phyloP scores from a whole-genome alignment of 2,329 filamentous ascomycete genomes.

The Hymenoscyphus scutula region DNA sequence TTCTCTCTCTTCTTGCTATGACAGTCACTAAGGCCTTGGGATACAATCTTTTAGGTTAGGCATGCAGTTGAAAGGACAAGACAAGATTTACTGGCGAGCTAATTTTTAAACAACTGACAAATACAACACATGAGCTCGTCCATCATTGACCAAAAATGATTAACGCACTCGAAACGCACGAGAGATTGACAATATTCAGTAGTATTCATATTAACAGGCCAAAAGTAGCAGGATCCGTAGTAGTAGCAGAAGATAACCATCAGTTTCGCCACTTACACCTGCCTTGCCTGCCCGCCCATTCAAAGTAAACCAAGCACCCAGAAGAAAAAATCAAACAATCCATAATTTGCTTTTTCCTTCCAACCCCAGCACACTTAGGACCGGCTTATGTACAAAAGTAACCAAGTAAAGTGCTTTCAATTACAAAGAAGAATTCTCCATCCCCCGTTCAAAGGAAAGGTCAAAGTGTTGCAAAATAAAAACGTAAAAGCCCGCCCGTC shows the following conservation, averaged over 20 bases:
- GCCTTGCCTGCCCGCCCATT: not conserved
- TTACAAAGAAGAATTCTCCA: not conserved
- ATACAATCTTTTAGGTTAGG: too few relatives aligned
- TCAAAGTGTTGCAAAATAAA: not conserved
- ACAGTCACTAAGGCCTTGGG: too few relatives aligned
- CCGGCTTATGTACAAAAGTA: not conserved
- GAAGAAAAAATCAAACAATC: not conserved
- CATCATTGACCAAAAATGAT: too few relatives aligned
- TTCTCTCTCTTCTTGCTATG: too few relatives aligned
- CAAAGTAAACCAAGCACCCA: not conserved
- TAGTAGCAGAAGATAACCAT: not conserved
- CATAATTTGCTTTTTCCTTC: not conserved
- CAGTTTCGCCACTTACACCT: not conserved
- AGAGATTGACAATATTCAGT: not conserved
- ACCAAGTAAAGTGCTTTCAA: slow-evolving; percentile 1
- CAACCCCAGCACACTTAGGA: not conserved
- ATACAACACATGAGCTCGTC: too few relatives aligned
- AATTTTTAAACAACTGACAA: too few relatives aligned
- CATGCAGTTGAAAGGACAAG: too few relatives aligned
- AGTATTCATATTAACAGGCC: not conserved
- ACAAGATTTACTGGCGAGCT: too few relatives aligned
- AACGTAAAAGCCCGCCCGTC: not conserved
- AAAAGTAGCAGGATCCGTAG: not conserved
- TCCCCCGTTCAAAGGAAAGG: not conserved
- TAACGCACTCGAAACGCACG: too few relatives aligned